Conservation (phyloP, 164 flowering plant genomes). For the Brasenia schreberi region DNA sequence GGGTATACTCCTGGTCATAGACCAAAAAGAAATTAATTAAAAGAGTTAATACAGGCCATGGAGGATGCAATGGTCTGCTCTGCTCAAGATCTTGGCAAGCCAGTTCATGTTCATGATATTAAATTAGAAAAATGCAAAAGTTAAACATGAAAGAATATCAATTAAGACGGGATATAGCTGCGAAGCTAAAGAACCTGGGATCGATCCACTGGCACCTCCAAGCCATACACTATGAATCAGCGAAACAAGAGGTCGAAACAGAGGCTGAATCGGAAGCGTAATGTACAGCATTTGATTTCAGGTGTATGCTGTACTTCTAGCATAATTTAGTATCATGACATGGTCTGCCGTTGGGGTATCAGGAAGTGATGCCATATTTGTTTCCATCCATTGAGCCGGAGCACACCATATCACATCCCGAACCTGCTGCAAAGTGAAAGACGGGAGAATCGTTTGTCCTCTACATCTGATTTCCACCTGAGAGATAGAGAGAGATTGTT, state of each 20-base stretch:
- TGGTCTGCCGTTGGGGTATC: conserved; percentile 51
- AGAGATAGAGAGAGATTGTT: not conserved
- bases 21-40: too few relatives aligned
- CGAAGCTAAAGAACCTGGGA: too few relatives aligned
- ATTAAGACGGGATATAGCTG: too few relatives aligned
- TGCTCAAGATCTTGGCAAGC: too few relatives aligned
- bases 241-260: not conserved
- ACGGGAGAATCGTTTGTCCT: conserved; percentile 54
- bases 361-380: conserved; percentile 38
- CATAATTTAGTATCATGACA: conserved; percentile 62
- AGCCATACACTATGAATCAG: too few relatives aligned
- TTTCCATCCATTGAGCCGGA: conserved; percentile 8
- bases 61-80: too few relatives aligned
- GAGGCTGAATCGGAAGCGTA: not conserved
- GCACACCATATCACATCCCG: conserved; percentile 70
- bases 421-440: conserved; percentile 65
- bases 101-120: too few relatives aligned
- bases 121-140: too few relatives aligned
- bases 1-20: too few relatives aligned
- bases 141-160: too few relatives aligned
- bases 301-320: conserved; percentile 10
- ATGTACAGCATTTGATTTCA: not conserved
- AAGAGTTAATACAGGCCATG: too few relatives aligned
- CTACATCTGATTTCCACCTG: conserved; percentile 83
- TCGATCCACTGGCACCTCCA: too few relatives aligned